Percentiles rank a stretch among this genome's conserved stretches.
These are phyloP conservation scores for Ceratocystis smalleyi DNA, from an alignment of 2,329 filamentous ascomycete genomes.

Conservation along the genomic window DNA sequence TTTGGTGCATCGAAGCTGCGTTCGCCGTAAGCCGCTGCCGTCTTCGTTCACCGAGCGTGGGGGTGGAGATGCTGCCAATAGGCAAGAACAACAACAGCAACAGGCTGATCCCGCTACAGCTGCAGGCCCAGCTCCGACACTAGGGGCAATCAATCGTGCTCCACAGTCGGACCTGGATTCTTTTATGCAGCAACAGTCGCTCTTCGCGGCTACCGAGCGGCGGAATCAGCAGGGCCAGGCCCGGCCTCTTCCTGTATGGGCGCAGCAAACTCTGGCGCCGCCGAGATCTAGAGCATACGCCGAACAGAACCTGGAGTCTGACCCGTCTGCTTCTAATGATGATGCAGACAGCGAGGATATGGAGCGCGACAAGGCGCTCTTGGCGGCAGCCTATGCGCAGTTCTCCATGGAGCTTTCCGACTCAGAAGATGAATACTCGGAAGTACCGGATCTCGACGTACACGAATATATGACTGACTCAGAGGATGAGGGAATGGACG, in stretches of 20 bases:
- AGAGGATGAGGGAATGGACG: constrained; percentile 8
- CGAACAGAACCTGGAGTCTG: not conserved
- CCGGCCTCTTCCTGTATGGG: not conserved
- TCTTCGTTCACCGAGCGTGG: not conserved
- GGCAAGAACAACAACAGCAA: not conserved
- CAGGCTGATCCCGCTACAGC: not conserved
- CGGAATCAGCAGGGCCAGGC: not conserved
- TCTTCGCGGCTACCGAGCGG: constrained; percentile 6
- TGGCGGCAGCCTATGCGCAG: constrained; percentile 27
- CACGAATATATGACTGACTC: constrained; percentile 15
- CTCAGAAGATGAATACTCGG: constrained; percentile 41
- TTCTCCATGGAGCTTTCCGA: constrained; percentile 48
- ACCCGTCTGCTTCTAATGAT: constrained; percentile 24
- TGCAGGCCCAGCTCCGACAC: not conserved
- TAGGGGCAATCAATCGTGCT: not conserved
- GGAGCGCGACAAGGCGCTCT: constrained; percentile 24
- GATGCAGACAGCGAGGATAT: constrained; percentile 19
- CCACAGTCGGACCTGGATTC: not conserved
- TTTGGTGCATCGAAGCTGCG: constrained; percentile 7
- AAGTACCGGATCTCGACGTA: constrained; percentile 36
- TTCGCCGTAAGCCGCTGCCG: constrained; percentile 9
- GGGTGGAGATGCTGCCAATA: not conserved
- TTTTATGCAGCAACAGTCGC: constrained; percentile 5
- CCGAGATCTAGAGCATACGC: not conserved
- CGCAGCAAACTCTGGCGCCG: not conserved